These are phyloP conservation scores for Saxophila tyrrhenica DNA, from an alignment of 495 filamentous ascomycete species.

Conservation along the genomic window DNA sequence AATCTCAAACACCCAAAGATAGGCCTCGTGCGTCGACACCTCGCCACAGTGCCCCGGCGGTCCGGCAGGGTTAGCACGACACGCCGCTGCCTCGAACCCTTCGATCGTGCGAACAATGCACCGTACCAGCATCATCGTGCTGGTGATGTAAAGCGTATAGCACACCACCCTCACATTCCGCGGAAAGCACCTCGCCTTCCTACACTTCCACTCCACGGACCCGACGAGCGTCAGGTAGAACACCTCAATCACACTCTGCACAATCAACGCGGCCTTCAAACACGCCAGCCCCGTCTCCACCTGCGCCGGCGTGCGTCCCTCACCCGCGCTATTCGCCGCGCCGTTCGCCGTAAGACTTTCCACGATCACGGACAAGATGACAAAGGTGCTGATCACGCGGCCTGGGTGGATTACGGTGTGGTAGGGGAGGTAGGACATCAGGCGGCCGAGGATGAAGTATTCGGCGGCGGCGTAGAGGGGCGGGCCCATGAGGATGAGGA, in stretches of 20 bases:
- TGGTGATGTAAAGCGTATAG: constrained; percentile 22
- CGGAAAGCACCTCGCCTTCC: constrained; percentile 40
- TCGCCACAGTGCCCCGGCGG: constrained; percentile 16
- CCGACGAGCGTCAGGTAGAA: constrained; percentile 48
- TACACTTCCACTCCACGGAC: constrained; percentile 49
- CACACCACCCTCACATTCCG: constrained; percentile 46
- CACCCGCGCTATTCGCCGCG: constrained; percentile 46
- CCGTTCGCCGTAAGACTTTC: constrained; percentile 63
- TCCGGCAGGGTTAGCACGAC: background rate
- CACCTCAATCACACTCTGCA: constrained; percentile 54
- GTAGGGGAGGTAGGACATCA: constrained; percentile 69
- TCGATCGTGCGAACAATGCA: constrained; percentile 31
- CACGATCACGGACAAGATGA: constrained; percentile 48
- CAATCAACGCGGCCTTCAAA: constrained; percentile 53
- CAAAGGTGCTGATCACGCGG: constrained; percentile 63
- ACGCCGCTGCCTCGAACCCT: constrained; percentile 15
- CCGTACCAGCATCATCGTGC: constrained; percentile 24
- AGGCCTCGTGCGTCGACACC: constrained; percentile 24
- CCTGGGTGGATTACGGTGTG: constrained; percentile 68
- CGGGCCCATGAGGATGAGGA: constrained; percentile 13
- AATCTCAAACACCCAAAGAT: constrained; percentile 30
- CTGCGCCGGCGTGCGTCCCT: constrained; percentile 28
- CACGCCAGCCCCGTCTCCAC: constrained; percentile 47
- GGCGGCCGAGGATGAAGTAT: constrained; percentile 64
- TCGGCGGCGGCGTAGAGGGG: constrained; percentile 64